Percentiles rank a stretch among this genome's conserved stretches.
phyloP scores from a whole-genome alignment of 164 flowering plant genomes.

The Santalum album region DNA sequence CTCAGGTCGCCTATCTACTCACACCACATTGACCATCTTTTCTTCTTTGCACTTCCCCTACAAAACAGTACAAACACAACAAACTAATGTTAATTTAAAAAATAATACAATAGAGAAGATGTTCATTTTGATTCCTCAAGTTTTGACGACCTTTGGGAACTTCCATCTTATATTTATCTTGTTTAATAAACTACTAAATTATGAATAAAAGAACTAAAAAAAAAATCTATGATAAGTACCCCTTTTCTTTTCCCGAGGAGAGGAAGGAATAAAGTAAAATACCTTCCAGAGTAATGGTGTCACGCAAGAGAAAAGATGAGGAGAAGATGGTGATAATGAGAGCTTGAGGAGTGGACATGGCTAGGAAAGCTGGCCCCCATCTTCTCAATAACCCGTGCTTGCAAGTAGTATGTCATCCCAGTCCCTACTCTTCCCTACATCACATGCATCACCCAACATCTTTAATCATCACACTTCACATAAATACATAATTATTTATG shows the following conservation, averaged over 20 bases:
- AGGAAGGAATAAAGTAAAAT: background rate
- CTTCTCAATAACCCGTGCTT: constrained; percentile 70
- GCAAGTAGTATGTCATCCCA: constrained; percentile 53
- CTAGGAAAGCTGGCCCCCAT: constrained; percentile 72
- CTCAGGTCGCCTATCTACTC: too few relatives aligned
- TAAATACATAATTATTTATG: too few relatives aligned
- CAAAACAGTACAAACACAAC: constrained; percentile 30
- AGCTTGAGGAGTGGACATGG: constrained; percentile 53
- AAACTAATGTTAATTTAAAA: too few relatives aligned
- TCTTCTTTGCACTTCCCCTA: constrained; percentile 49
- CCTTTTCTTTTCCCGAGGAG: too few relatives aligned
- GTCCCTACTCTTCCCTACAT: constrained; percentile 64
- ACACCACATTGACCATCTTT: too few relatives aligned
- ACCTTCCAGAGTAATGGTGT: constrained; percentile 54
- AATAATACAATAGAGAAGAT: too few relatives aligned
- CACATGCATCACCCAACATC: background rate
- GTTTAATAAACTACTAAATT: too few relatives aligned
- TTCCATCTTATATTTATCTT: too few relatives aligned
- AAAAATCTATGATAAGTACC: too few relatives aligned
- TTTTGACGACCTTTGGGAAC: too few relatives aligned
- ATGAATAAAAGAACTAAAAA: too few relatives aligned
- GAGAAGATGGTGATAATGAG: constrained; percentile 41
- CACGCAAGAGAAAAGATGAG: constrained; percentile 51
- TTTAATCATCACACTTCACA: background rate
- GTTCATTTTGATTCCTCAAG: too few relatives aligned